phyloP scores from a whole-genome alignment of 352 stramenopile species.

The Globisporangium rhizosaccharum region DNA sequence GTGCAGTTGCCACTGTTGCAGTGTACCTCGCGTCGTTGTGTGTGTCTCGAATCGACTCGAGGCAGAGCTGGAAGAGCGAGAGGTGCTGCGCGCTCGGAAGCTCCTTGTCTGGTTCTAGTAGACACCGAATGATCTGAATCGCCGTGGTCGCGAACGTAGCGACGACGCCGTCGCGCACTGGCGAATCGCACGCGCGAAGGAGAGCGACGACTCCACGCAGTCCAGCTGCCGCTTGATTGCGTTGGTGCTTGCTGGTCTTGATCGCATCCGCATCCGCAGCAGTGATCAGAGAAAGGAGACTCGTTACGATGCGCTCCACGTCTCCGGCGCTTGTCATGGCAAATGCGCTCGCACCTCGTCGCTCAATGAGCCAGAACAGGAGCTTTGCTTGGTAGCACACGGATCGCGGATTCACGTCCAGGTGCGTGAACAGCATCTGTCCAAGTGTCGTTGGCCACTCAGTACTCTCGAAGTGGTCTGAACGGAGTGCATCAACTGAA shows the following conservation, averaged over 20 bases:
- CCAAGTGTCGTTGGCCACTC: neutral
- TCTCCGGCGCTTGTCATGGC: neutral
- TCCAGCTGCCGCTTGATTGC: neutral
- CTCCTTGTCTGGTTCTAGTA: neutral
- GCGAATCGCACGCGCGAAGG: neutral
- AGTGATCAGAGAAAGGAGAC: neutral
- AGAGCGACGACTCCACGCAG: neutral
- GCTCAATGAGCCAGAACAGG: neutral
- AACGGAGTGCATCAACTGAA: too few species aligned
- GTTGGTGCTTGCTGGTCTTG: neutral
- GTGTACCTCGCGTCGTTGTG: neutral
- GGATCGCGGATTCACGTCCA: neutral
- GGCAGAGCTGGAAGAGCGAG: slow-evolving; percentile 2
- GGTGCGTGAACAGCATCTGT: neutral
- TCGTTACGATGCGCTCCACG: neutral
- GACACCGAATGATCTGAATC: neutral
- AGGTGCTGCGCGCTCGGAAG: neutral
- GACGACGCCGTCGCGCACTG: neutral
- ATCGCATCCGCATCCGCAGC: neutral
- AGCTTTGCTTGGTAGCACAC: slow-evolving; percentile 4
- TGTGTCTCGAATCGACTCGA: neutral
- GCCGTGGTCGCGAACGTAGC: neutral
- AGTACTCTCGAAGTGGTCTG: too few species aligned
- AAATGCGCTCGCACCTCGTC: neutral
- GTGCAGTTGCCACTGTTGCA: neutral